phyloP scores from a whole-genome alignment of 176 grass and related monocot species.

The Tillandsia fasciculata region DNA sequence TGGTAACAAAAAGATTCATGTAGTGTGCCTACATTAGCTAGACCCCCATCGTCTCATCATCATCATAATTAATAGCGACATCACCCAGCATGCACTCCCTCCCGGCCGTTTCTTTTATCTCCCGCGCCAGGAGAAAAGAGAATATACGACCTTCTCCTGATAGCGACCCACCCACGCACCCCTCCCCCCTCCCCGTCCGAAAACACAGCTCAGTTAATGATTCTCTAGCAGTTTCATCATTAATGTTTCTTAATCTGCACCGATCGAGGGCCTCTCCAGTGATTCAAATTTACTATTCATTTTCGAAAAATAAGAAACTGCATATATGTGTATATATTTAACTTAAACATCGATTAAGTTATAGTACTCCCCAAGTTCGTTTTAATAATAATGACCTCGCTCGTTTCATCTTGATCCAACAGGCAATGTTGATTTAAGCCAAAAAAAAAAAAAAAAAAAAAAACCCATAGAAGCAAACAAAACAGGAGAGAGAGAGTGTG shows the following conservation, averaged over 20 bases:
- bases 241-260: too few relatives aligned
- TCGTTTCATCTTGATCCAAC: too few relatives aligned
- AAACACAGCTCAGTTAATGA: not conserved
- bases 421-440: too few relatives aligned
- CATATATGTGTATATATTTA: too few relatives aligned
- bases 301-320: not conserved
- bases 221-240: too few relatives aligned
- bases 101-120: not conserved
- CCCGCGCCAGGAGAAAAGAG: not conserved
- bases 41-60: not conserved
- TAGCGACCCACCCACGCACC: not conserved
- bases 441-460: too few relatives aligned
- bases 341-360: too few relatives aligned
- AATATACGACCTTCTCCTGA: constrained; percentile 10
- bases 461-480: too few relatives aligned
- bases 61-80: not conserved
- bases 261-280: not conserved
- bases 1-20: not conserved
- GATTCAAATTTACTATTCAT: not conserved
- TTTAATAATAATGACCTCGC: too few relatives aligned
- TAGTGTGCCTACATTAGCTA: too few relatives aligned
- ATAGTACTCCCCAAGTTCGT: too few relatives aligned
- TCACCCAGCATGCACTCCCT: not conserved
- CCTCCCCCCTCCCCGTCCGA: not conserved
- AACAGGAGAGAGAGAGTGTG: too few relatives aligned